A percentile compares a stretch with the other conserved stretches of the same genome.
Evolutionary conservation across 768 basidiomycete species (phyloP).

Genomic region (Imleria badia): DNA sequence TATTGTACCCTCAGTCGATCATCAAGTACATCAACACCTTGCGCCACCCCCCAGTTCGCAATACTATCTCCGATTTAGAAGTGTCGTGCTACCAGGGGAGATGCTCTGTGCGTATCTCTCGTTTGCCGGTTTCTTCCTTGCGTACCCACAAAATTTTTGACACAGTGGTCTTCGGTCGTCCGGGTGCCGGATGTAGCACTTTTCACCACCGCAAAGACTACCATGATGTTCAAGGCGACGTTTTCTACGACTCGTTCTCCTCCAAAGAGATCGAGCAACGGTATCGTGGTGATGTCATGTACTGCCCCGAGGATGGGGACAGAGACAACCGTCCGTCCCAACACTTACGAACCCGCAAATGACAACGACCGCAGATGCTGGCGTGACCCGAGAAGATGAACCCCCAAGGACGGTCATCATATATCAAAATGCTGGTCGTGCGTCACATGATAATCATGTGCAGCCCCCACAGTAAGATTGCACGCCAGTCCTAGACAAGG

Average conservation of each 20-base stretch:
- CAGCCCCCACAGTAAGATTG: too few species aligned
- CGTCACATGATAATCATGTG: too few species aligned
- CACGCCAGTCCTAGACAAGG: too few species aligned
- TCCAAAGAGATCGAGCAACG: constrained; percentile 43
- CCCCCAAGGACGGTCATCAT: too few species aligned
- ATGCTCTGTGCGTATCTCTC: constrained; percentile 64
- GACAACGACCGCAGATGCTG: too few species aligned
- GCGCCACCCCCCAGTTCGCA: constrained; percentile 61
- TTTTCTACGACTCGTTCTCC: constrained; percentile 47
- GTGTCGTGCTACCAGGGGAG: constrained; percentile 65
- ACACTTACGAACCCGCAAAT: too few species aligned
- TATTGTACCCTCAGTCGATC: constrained; percentile 46
- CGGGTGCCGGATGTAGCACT: constrained; percentile 59
- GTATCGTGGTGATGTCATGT: constrained; percentile 48
- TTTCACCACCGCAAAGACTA: constrained; percentile 45
- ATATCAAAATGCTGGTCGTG: too few species aligned
- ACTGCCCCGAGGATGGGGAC: constrained; percentile 36
- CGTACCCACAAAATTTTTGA: neutral
- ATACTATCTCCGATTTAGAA: constrained; percentile 64
- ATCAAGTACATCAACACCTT: constrained; percentile 39
- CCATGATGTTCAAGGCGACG: constrained; percentile 40
- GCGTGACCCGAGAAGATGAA: too few species aligned
- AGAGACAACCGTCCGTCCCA: neutral
- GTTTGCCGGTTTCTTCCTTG: neutral
- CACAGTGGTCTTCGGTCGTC: constrained; percentile 79